A percentile compares a stretch with the other conserved stretches of the same genome.
Evolutionary conservation across 305 asterid genomes (phyloP).

Genomic region (Euphrasia arctica): DNA sequence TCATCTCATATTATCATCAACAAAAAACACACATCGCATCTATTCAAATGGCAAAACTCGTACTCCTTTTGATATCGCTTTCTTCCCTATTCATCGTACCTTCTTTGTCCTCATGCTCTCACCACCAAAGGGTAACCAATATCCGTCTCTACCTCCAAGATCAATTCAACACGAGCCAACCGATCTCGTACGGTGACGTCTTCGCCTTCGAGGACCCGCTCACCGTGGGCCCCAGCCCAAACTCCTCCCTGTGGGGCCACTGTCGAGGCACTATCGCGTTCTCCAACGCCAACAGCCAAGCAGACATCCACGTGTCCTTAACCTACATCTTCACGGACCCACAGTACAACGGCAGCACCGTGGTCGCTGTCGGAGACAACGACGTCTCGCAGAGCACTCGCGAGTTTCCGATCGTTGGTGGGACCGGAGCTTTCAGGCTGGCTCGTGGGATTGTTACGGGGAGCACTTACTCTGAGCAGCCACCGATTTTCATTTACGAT

Average conservation of each 20-base stretch:
- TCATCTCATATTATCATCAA: too few relatives aligned
- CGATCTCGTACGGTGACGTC: background rate
- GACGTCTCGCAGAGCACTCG: background rate
- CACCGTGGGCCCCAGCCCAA: background rate
- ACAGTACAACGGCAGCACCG: background rate
- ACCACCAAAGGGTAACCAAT: background rate
- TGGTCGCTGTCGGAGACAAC: background rate
- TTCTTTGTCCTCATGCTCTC: background rate
- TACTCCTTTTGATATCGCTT: background rate
- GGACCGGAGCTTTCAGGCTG: background rate
- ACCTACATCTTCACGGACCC: background rate
- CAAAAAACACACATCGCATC: too few relatives aligned
- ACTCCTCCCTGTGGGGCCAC: background rate
- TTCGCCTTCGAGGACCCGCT: background rate
- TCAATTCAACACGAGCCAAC: background rate
- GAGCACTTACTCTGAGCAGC: background rate
- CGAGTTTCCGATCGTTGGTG: background rate
- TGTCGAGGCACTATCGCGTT: background rate
- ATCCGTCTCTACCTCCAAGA: background rate
- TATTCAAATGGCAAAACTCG: background rate
- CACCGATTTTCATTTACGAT: background rate
- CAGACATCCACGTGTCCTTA: background rate
- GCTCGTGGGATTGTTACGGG: background rate
- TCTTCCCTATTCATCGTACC: background rate
- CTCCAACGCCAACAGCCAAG: background rate